Percentiles rank a stretch among this genome's conserved stretches.
These are phyloP conservation scores for Athelia psychrophila DNA, from an alignment of 1,284 basidiomycete genomes.

Conservation along the genomic window DNA sequence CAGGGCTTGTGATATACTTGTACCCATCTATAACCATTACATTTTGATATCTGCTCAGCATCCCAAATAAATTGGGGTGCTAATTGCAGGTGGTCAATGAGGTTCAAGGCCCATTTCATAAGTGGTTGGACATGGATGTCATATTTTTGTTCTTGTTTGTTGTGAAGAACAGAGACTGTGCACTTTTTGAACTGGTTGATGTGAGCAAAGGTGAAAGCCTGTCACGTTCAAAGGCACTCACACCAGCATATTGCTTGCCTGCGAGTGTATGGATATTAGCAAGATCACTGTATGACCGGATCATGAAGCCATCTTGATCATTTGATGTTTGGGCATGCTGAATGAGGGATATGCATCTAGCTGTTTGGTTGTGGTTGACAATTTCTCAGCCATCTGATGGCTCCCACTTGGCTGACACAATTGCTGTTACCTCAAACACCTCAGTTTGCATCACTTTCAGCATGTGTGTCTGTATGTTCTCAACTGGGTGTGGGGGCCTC, in stretches of 20 bases:
- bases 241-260: neutral
- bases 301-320: neutral
- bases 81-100: slow-evolving; percentile 13
- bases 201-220: neutral
- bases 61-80: slow-evolving; percentile 19
- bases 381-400: no score
- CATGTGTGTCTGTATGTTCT: no score
- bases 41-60: slow-evolving; percentile 22
- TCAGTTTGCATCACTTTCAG: no score
- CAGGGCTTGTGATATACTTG: slow-evolving; percentile 31
- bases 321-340: slow-evolving; percentile 1
- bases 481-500: no score
- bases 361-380: slow-evolving; percentile 15
- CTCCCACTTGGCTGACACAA: no score
- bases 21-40: slow-evolving; percentile 22
- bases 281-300: neutral
- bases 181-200: slow-evolving; percentile 15
- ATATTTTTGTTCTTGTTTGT: slow-evolving; percentile 9
- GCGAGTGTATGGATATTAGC: neutral
- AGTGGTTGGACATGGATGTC: slow-evolving; percentile 15
- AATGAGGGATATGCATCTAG: slow-evolving; percentile 17
- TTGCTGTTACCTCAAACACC: no score
- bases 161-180: slow-evolving; percentile 14
- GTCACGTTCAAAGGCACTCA: neutral
- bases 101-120: slow-evolving; percentile 16